Evolutionary conservation across 768 basidiomycete species (phyloP).

Genomic region (Leucocoprinus leucothites): DNA sequence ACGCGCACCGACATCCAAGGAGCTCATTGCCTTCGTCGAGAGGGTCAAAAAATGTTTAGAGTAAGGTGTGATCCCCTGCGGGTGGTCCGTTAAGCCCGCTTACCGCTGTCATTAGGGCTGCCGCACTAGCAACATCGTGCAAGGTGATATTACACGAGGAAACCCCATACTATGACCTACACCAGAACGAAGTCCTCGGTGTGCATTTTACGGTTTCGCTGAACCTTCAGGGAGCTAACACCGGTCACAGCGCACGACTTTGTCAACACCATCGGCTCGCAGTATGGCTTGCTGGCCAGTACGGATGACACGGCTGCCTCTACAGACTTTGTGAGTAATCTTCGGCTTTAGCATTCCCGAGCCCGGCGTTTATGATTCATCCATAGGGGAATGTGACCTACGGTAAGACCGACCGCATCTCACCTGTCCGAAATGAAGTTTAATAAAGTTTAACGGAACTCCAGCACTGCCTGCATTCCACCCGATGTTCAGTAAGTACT

Average conservation of each 20-base stretch:
- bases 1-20: slow-evolving; percentile 61
- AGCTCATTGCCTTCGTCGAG: slow-evolving; percentile 50
- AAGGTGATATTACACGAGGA: slow-evolving; percentile 40
- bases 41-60: slow-evolving; percentile 69
- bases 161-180: slow-evolving; percentile 50
- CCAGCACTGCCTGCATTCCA: slow-evolving; percentile 62
- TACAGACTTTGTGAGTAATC: slow-evolving; percentile 69
- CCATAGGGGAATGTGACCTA: slow-evolving; percentile 72
- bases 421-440: too few species aligned
- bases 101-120: slow-evolving; percentile 45
- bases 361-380: background rate
- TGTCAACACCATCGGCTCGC: slow-evolving; percentile 38
- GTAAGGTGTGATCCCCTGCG: slow-evolving; percentile 35
- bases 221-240: background rate
- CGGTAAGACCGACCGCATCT: too few species aligned
- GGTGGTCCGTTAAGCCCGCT: background rate
- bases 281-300: slow-evolving; percentile 39
- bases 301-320: slow-evolving; percentile 48
- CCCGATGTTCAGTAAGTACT: slow-evolving; percentile 51
- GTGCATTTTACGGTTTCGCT: background rate
- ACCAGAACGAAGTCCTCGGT: slow-evolving; percentile 58
- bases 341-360: slow-evolving; percentile 4
- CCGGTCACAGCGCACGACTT: slow-evolving; percentile 47
- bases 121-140: slow-evolving; percentile 61
- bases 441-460: slow-evolving; percentile 3